phyloP scores from a whole-genome alignment of 2,329 filamentous ascomycete genomes.

The Phaeosphaeria sp. region DNA sequence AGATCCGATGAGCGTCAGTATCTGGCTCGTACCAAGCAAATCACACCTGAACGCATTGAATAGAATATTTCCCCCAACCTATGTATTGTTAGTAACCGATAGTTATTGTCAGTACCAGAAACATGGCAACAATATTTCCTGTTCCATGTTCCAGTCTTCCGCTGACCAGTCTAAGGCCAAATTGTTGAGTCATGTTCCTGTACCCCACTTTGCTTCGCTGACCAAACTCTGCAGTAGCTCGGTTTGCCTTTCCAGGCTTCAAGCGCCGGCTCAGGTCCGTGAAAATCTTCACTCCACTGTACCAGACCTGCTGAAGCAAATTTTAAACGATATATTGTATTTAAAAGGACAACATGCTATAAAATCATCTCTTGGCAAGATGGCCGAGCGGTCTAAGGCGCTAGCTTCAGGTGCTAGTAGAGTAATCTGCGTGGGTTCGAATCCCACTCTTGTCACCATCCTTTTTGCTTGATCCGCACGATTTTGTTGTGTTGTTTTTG shows the following conservation, averaged over 20 bases:
- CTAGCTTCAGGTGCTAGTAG: slow-evolving; percentile 40
- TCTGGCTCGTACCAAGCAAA: too few species aligned
- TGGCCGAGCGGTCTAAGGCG: slow-evolving; percentile 32
- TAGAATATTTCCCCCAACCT: too few species aligned
- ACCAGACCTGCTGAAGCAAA: neutral
- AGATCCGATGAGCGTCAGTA: too few species aligned
- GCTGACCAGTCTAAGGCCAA: neutral
- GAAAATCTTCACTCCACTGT: too few species aligned
- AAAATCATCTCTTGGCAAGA: slow-evolving; percentile 9
- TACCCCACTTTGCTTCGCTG: neutral
- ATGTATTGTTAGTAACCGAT: too few species aligned
- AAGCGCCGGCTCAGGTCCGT: too few species aligned
- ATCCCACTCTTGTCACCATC: slow-evolving; percentile 13
- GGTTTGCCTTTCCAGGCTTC: too few species aligned
- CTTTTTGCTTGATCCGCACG: neutral
- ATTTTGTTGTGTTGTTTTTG: neutral
- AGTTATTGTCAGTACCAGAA: too few species aligned
- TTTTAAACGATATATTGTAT: neutral
- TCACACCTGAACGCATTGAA: too few species aligned
- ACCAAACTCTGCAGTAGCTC: neutral
- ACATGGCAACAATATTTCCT: too few species aligned
- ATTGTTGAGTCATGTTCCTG: neutral
- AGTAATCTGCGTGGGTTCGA: slow-evolving; percentile 32
- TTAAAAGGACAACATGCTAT: neutral
- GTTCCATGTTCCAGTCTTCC: neutral